Evolutionary conservation across 1,284 basidiomycete genomes (phyloP), one percentile per base, ranked within the genome.

Genomic region (Malassezia furfur): DNA sequence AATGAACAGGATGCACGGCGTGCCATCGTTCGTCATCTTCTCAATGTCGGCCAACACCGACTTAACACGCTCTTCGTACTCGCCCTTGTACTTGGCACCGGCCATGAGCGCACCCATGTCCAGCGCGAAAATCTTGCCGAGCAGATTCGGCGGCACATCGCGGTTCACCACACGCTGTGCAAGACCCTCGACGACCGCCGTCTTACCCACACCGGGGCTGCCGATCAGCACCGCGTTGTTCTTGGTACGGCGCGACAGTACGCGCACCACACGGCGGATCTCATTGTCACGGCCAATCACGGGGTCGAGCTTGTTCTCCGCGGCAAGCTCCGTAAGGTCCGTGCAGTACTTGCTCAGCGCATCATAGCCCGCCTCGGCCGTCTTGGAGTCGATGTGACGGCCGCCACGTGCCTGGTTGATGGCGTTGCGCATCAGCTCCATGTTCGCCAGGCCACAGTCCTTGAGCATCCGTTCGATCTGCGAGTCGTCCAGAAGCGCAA

Each of bases 41-140:
- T 96, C 93, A 60, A 96, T 85, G 77, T 98, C 94, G 75, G 75
- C 70, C 48, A 96, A 79, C 57, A 96, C 89, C 12, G 85, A 80
- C 77, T 96, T 96, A 77, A 96, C 84, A 46, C 93, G 86, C 75
- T 98, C 93, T 77, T 98, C 93, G 77, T 91, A 98, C 78, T 96
- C 90, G 58, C 91, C 91, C 76, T 89, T 90, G 79, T 88, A 93
- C 76, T 89, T 91, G 34, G 90, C 91, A 50, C 93, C 90, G 6
- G 91, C 89, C 86, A 91, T 93, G 57, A 96, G 81, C 0, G 91
- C 87, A 63, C 90, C 93, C 84, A 96, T 87, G 75, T 96, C 91
- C 22, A 91, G 80, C 8, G 50, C 64, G 56, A 85, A 87, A n/a
- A 96, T 80, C 31, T 87, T 82, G 35, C 84, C 84, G 51, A 94